phyloP scores from a whole-genome alignment of 192 early-diverging fungal genomes.

The Endogone sp. region DNA sequence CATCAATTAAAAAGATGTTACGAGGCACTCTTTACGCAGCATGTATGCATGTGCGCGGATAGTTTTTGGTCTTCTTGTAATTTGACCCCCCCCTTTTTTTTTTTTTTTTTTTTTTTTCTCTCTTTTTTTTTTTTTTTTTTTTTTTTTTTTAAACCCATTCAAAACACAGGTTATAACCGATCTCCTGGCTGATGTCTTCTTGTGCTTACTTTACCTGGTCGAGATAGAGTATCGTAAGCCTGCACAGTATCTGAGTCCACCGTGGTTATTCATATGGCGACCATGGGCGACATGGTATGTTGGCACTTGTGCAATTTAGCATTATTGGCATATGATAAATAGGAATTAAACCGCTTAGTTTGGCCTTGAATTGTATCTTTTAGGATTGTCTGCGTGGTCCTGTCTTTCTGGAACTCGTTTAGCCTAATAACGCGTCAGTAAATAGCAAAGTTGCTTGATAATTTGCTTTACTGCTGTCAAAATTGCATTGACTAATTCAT shows the following conservation, averaged over 20 bases:
- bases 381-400: conserved; percentile 18
- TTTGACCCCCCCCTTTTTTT: too few relatives aligned
- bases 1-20: too few relatives aligned
- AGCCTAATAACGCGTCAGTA: conserved; percentile 29
- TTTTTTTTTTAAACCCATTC: conserved; percentile 1
- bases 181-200: conserved; percentile 47
- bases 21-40: too few relatives aligned
- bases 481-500: conserved; percentile 4
- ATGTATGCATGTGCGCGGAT: too few relatives aligned
- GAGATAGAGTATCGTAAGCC: conserved; percentile 43
- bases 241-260: conserved; percentile 29
- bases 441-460: background rate
- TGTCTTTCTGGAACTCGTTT: conserved; percentile 25
- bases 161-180: conserved; percentile 47
- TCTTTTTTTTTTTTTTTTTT: too few relatives aligned
- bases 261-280: conserved; percentile 51
- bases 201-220: conserved; percentile 57
- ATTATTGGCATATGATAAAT: too few relatives aligned
- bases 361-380: too few relatives aligned
- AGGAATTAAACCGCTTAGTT: background rate
- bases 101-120: too few relatives aligned
- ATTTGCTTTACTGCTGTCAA: background rate
- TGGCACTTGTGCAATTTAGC: too few relatives aligned
- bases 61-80: too few relatives aligned
- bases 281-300: conserved; percentile 39